A percentile compares a stretch with the other conserved stretches of the same genome.
phyloP scores from a whole-genome alignment of 768 basidiomycete genomes.

The Panaeolus cyanescens region DNA sequence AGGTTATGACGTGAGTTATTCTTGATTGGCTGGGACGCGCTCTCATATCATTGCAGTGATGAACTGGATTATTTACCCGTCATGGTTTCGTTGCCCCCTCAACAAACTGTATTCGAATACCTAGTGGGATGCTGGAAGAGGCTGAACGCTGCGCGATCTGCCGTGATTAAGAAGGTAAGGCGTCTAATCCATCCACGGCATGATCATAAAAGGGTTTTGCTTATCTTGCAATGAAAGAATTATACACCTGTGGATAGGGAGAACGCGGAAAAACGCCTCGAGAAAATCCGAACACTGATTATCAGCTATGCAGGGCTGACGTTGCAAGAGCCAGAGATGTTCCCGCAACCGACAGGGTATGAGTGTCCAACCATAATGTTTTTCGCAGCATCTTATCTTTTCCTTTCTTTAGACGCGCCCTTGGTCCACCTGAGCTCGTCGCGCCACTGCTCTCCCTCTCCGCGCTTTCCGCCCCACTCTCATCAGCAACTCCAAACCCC shows the following conservation, averaged over 20 bases:
- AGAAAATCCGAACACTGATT: constrained; percentile 79
- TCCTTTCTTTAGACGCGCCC: constrained; percentile 48
- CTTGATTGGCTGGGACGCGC: background rate
- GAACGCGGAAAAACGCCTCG: constrained; percentile 61
- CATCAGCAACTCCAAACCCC: constrained; percentile 44
- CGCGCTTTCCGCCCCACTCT: constrained; percentile 62
- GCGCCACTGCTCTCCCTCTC: constrained; percentile 76
- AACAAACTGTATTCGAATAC: constrained; percentile 88
- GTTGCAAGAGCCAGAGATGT: constrained; percentile 93
- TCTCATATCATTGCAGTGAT: constrained; percentile 44
- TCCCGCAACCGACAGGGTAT: constrained; percentile 83
- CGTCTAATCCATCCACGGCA: too few species aligned
- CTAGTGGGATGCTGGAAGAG: constrained; percentile 92
- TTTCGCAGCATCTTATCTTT: background rate
- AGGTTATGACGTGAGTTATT: constrained; percentile 62
- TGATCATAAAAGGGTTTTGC: too few species aligned
- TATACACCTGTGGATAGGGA: constrained; percentile 65
- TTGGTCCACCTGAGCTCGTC: constrained; percentile 84
- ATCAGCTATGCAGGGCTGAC: constrained; percentile 89
- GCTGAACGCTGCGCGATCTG: constrained; percentile 54
- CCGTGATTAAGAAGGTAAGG: constrained; percentile 66
- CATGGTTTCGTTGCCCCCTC: constrained; percentile 71
- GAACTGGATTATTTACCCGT: constrained; percentile 77
- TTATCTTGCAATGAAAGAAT: too few species aligned
- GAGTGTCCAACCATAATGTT: constrained; percentile 18